phyloP scores from a whole-genome alignment of 1,284 basidiomycete genomes.

The Testicularia cyperi region DNA sequence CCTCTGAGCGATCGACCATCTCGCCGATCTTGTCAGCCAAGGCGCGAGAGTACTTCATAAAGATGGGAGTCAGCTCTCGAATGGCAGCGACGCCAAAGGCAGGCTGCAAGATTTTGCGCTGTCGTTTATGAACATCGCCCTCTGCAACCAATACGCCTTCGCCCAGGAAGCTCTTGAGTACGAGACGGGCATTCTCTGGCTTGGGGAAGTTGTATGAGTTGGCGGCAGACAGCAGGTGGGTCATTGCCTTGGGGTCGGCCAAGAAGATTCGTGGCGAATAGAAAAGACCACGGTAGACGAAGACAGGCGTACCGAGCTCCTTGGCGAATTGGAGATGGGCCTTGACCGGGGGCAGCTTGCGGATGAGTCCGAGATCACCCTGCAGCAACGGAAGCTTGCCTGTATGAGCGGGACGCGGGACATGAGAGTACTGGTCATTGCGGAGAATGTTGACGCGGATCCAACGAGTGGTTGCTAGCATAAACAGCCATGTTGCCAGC shows the following conservation, averaged over 20 bases:
- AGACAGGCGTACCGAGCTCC: conserved; percentile 28
- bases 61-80: conserved; percentile 44
- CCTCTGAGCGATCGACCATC: conserved; percentile 29
- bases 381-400: conserved; percentile 16
- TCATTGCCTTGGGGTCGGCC: conserved; percentile 48
- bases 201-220: conserved; percentile 55
- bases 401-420: conserved; percentile 12
- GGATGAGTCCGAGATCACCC: conserved; percentile 25
- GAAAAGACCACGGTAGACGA: conserved; percentile 52
- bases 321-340: conserved; percentile 24
- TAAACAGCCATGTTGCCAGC: background rate
- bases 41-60: conserved; percentile 27
- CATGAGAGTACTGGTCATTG: conserved; percentile 28
- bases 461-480: background rate
- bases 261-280: conserved; percentile 48
- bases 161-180: conserved; percentile 48
- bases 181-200: conserved; percentile 15
- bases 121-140: conserved; percentile 49
- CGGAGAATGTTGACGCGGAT: conserved; percentile 14
- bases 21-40: conserved; percentile 24
- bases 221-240: conserved; percentile 45
- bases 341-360: conserved; percentile 20
- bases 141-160: conserved; percentile 52
- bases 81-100: conserved; percentile 49
- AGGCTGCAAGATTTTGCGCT: conserved; percentile 51